phyloP scores from a whole-genome alignment of 305 asterid genomes.

The Fraxinus ornus region DNA sequence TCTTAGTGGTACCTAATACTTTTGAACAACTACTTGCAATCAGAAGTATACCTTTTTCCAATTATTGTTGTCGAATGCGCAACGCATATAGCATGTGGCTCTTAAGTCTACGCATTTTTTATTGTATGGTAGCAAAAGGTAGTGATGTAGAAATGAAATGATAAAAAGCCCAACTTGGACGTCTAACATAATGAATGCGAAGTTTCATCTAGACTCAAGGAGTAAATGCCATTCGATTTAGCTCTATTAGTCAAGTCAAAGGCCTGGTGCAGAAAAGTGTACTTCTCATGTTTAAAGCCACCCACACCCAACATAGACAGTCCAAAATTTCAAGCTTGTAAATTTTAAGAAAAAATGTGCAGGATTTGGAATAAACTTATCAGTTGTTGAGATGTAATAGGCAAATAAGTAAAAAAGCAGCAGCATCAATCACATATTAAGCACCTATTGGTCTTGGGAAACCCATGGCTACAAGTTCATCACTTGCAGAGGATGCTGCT shows the following conservation, averaged over 20 bases:
- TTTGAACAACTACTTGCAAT: background rate
- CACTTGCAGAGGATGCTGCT: slow-evolving; percentile 44
- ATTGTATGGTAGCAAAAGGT: background rate
- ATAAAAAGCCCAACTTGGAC: background rate
- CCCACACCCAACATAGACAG: background rate
- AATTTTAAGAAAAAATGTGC: background rate
- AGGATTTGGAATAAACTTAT: background rate
- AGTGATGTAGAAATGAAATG: background rate
- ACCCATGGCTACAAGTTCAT: slow-evolving; percentile 62
- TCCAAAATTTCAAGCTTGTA: background rate
- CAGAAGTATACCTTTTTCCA: background rate
- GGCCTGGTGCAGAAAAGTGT: background rate
- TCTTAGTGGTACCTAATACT: background rate
- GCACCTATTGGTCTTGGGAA: slow-evolving; percentile 70
- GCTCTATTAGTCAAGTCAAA: background rate
- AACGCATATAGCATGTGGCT: background rate
- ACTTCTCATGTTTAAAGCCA: background rate
- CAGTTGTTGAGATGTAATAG: background rate
- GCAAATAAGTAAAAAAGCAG: background rate
- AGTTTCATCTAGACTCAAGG: background rate
- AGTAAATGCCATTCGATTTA: background rate
- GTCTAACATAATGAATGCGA: background rate
- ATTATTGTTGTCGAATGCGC: background rate
- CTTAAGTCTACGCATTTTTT: background rate
- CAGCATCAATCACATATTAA: background rate